phyloP scores from a whole-genome alignment of 2,329 filamentous ascomycete species.

The Paracoccidioides lutzii region DNA sequence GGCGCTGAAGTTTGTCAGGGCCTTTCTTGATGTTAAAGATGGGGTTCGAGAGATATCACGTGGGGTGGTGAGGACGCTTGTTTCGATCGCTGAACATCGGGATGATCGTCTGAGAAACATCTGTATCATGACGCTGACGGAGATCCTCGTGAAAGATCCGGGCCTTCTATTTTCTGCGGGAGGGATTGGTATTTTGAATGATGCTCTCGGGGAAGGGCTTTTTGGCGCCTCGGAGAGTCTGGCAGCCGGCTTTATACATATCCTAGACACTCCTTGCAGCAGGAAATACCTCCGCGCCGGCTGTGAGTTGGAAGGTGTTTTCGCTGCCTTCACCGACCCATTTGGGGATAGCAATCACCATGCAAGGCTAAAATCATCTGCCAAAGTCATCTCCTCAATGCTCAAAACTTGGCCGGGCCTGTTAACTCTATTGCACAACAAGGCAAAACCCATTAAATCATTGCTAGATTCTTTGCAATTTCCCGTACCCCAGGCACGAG shows the following conservation, averaged over 20 bases:
- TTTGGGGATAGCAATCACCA: slow-evolving; percentile 42
- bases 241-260: slow-evolving; percentile 73
- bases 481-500: slow-evolving; percentile 44
- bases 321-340: slow-evolving; percentile 86
- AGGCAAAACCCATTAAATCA: slow-evolving; percentile 72
- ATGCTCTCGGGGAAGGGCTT: slow-evolving; percentile 76
- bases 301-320: slow-evolving; percentile 76
- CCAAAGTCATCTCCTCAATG: slow-evolving; percentile 81
- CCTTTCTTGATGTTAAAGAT: slow-evolving; percentile 90
- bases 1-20: slow-evolving; percentile 87
- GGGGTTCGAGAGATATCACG: slow-evolving; percentile 78
- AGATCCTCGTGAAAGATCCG: slow-evolving; percentile 80
- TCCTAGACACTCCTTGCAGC: slow-evolving; percentile 71
- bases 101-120: slow-evolving; percentile 82
- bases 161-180: slow-evolving; percentile 68
- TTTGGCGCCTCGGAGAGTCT: slow-evolving; percentile 90
- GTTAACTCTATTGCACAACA: slow-evolving; percentile 75
- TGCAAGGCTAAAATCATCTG: slow-evolving; percentile 67
- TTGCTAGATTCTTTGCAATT: slow-evolving; percentile 56
- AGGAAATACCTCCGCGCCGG: slow-evolving; percentile 75
- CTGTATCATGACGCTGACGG: slow-evolving; percentile 81
- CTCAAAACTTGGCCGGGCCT: slow-evolving; percentile 90
- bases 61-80: slow-evolving; percentile 75
- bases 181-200: slow-evolving; percentile 75
- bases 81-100: slow-evolving; percentile 74